These are phyloP conservation scores for Picochlorum sp. DNA, from an alignment of 139 green algal species.

Conservation along the genomic window DNA sequence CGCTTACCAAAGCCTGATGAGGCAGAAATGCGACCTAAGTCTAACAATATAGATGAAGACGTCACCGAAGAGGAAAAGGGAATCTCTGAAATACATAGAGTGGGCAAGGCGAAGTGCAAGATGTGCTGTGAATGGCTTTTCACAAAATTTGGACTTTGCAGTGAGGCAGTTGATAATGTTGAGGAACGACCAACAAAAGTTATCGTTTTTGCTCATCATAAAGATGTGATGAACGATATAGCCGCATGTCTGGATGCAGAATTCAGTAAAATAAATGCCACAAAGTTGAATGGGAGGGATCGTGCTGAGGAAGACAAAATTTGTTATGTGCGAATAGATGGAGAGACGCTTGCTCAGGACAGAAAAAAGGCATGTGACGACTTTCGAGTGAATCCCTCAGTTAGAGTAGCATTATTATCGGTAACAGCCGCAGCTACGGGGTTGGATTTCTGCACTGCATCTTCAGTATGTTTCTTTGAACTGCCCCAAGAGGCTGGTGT, in stretches of 20 bases:
- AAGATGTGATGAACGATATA: conserved; percentile 36
- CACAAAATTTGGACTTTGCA: conserved; percentile 32
- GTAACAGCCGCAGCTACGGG: conserved; percentile 84
- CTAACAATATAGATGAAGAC: conserved; percentile 10
- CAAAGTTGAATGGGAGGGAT: not conserved
- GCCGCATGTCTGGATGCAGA: conserved; percentile 48
- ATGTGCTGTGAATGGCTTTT: conserved; percentile 67
- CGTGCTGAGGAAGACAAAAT: not conserved
- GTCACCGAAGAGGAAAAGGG: conserved; percentile 3
- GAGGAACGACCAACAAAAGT: conserved; percentile 52
- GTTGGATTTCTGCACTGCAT: conserved; percentile 81
- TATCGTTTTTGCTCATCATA: conserved; percentile 93
- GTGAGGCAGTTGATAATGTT: not conserved
- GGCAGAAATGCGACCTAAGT: conserved; percentile 25
- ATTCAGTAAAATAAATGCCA: conserved; percentile 4
- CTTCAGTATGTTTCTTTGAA: conserved; percentile 81
- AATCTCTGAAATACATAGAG: conserved; percentile 32
- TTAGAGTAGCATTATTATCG: conserved; percentile 78
- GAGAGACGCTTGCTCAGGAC: conserved; percentile 53
- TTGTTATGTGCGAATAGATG: conserved; percentile 73
- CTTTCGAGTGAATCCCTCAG: conserved; percentile 49
- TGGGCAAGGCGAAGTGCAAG: conserved; percentile 66
- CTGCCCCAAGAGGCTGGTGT: conserved; percentile 41
- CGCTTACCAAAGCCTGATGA: conserved; percentile 32
- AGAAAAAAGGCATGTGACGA: conserved; percentile 20